Evolutionary conservation across 2,329 filamentous ascomycete genomes (phyloP), one percentile per base, ranked within the genome.

Genomic region (Penicillium frequentans): DNA sequence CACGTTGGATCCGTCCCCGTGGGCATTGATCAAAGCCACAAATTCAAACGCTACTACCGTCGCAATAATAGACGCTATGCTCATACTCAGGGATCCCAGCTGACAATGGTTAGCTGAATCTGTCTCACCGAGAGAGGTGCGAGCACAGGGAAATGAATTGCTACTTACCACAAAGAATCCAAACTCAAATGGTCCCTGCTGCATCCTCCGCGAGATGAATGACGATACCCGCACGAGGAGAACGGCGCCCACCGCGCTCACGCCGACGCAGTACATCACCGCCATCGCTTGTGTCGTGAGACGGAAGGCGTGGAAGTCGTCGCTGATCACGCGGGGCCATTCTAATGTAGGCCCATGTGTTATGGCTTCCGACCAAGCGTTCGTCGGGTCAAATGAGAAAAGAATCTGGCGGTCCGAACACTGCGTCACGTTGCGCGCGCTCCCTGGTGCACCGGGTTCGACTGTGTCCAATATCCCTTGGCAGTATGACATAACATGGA

Each of bases 61-160:
- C 26, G 86, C 84, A 24, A 93, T 88, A 64, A 91, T 91, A 21
- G 89, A 93, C 48, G 89, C 86, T 52, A 87, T 86, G 3, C 89
- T 89, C 65, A 89, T 81, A 13, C 86, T 75, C 7, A 85, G 42
- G 59, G 86, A 84, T 0, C 81, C 79, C n/a, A 85, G 65, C 75
- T 78, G 57, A 52, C 53, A 29, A 42, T 42, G 33, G 27, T 52
- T 52, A 52, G 49, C 39, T 19, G 19, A 19, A 19, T 19, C 16
- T 19, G 35, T 39, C 35, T 39, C 35, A 39, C 35, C 31, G 31
- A 7, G 5, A 39, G 48, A 42, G 48, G 33, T 50, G 48, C 48
- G 48, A 50, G 48, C 48, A 50, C 48, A 10, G 45, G 35, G 33
- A 29, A 31, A n/a, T 39, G 43, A 43, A 51, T 49, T 29, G 19